Percentiles rank a stretch among this genome's conserved stretches.
These are phyloP conservation scores for Colletotrichum orbiculare DNA, from an alignment of 2,329 filamentous ascomycete genomes.

Conservation along the genomic window DNA sequence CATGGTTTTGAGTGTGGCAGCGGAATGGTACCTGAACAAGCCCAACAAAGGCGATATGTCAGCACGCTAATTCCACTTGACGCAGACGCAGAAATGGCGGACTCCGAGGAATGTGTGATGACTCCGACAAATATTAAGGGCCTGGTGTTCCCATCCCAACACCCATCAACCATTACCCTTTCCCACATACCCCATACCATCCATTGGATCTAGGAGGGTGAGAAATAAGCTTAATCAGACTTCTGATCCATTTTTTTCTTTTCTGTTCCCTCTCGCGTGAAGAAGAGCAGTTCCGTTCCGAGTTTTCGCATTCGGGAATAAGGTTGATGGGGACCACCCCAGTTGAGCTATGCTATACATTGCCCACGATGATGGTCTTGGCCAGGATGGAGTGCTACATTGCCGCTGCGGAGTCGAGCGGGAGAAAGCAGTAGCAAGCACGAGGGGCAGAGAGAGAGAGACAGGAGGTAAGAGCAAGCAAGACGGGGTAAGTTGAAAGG, in stretches of 20 bases:
- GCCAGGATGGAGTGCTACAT: no score
- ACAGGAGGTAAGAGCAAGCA: not conserved
- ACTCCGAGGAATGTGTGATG: constrained; percentile 9
- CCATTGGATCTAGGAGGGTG: not conserved
- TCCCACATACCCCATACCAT: not conserved
- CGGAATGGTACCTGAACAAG: constrained; percentile 65
- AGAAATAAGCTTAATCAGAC: constrained; percentile 34
- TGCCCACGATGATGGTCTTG: no score
- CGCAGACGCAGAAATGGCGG: constrained; percentile 18
- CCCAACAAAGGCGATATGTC: constrained; percentile 51
- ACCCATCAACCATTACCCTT: no score
- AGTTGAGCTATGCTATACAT: no score
- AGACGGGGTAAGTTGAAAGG: constrained; percentile 5
- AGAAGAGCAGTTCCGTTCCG: not conserved
- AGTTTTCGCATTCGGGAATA: not conserved
- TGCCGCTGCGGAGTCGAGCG: not conserved
- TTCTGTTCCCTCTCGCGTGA: constrained; percentile 2
- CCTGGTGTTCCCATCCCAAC: constrained; percentile 11
- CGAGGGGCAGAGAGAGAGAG: not conserved
- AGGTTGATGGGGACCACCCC: no score
- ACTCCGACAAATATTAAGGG: constrained; percentile 28
- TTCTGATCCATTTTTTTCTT: constrained; percentile 19
- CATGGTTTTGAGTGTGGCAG: constrained; percentile 65
- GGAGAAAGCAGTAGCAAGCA: not conserved
- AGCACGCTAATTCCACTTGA: constrained; percentile 40